Conservation (phyloP, 306 rosid species). For the Acacia confusa region DNA sequence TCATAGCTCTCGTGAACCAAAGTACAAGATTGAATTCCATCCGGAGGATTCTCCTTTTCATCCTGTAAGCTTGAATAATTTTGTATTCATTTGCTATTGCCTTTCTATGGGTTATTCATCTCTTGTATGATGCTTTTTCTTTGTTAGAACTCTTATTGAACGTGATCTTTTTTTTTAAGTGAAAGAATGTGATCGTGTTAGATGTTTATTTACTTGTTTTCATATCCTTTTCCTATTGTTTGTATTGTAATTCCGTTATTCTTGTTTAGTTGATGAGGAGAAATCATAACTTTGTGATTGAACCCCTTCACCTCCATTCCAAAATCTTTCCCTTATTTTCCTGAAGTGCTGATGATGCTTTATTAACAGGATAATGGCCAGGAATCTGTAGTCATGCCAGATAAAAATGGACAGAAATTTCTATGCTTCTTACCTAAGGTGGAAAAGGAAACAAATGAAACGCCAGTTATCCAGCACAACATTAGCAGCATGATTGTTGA, state of each 20-base stretch:
- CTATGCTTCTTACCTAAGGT: constrained; percentile 86
- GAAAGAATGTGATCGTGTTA: not conserved
- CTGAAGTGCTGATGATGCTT: constrained; percentile 1
- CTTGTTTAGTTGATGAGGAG: not conserved
- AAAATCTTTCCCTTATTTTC: not conserved
- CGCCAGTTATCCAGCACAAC: constrained; percentile 61
- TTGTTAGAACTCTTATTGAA: not conserved
- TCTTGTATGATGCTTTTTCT: not conserved
- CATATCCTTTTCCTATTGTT: not conserved
- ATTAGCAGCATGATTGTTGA: constrained; percentile 83
- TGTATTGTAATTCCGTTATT: not conserved
- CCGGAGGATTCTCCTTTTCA: constrained; percentile 72
- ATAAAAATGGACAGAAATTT: constrained; percentile 69
- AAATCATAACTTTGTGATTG: not conserved
- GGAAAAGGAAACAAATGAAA: constrained; percentile 73
- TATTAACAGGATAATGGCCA: constrained; percentile 74
- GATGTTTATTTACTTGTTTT: not conserved
- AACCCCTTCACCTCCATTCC: not conserved
- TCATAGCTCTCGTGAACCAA: constrained; percentile 78
- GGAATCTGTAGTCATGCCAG: constrained; percentile 76
- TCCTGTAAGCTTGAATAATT: constrained; percentile 54
- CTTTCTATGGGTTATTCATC: not conserved
- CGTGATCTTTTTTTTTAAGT: not conserved
- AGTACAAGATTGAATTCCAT: constrained; percentile 86
- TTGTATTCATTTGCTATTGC: constrained; percentile 2